These are phyloP conservation scores for Pyricularia grisea DNA, from an alignment of 2,329 filamentous ascomycete genomes.

Conservation along the genomic window DNA sequence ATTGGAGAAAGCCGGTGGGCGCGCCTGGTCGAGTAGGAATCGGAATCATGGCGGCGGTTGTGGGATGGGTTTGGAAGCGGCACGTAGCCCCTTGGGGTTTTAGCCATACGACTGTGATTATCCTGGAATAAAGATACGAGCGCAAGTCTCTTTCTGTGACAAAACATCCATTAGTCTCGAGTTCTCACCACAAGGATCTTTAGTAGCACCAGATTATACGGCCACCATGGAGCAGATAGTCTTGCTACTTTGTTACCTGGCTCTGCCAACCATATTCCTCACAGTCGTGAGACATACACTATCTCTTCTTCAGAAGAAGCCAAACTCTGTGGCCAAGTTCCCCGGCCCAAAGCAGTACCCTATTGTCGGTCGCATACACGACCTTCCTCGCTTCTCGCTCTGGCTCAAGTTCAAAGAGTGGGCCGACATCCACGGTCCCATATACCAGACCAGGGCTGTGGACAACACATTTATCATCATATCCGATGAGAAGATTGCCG, in stretches of 20 bases:
- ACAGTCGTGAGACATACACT: constrained; percentile 29
- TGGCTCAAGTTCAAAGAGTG: constrained; percentile 43
- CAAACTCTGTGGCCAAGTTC: constrained; percentile 21
- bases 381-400: constrained; percentile 33
- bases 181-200: background rate
- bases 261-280: constrained; percentile 32
- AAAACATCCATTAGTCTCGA: background rate
- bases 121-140: background rate
- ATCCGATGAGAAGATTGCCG: constrained; percentile 36
- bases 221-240: constrained; percentile 26
- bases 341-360: constrained; percentile 38
- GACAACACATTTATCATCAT: constrained; percentile 32
- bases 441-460: constrained; percentile 31
- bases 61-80: background rate
- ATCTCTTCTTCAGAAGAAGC: constrained; percentile 21
- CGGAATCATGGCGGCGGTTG: background rate
- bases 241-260: constrained; percentile 32
- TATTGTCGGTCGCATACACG: constrained; percentile 37
- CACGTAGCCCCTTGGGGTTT: background rate
- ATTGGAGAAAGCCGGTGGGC: background rate
- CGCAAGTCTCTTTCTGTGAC: background rate
- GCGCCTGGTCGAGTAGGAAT: background rate
- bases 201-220: background rate
- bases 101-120: background rate
- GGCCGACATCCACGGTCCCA: constrained; percentile 31